Evolutionary conservation across 1,139 yeast species (phyloP).

Genomic region (Suhomyces choctaworum): DNA sequence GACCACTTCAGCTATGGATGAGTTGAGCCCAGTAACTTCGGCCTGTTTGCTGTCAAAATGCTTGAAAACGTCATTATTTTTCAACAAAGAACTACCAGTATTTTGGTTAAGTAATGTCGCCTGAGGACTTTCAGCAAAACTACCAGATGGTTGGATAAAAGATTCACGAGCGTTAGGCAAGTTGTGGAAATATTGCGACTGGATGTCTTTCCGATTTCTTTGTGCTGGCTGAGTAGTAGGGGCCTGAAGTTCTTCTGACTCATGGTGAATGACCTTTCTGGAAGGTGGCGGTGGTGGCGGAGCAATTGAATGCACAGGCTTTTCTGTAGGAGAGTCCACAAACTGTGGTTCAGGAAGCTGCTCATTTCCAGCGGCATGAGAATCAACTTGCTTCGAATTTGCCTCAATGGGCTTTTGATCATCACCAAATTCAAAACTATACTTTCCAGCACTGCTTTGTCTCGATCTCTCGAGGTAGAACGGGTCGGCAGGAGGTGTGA

Average conservation of each 20-base stretch:
- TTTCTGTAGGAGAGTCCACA: constrained; percentile 8
- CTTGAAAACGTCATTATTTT: constrained; percentile 37
- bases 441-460: constrained; percentile 29
- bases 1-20: constrained; percentile 79
- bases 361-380: constrained; percentile 1
- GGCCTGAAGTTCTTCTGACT: constrained; percentile 14
- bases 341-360: constrained; percentile 22
- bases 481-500: constrained; percentile 5
- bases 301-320: constrained; percentile 19
- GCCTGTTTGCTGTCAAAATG: constrained; percentile 37
- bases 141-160: constrained; percentile 22
- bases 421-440: constrained; percentile 48
- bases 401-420: constrained; percentile 35
- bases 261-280: constrained; percentile 45
- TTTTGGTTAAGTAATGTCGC: constrained; percentile 24
- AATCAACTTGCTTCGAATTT: constrained; percentile 24
- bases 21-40: constrained; percentile 62
- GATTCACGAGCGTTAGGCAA: constrained; percentile 47
- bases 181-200: constrained; percentile 56
- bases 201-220: constrained; percentile 45
- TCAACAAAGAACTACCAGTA: constrained; percentile 28
- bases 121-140: constrained; percentile 10
- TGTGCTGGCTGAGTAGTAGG: constrained; percentile 6
- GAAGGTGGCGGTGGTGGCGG: constrained; percentile 80
- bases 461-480: constrained; percentile 13